phyloP scores from a whole-genome alignment of 495 filamentous ascomycete species.

The Evernia prunastri region DNA sequence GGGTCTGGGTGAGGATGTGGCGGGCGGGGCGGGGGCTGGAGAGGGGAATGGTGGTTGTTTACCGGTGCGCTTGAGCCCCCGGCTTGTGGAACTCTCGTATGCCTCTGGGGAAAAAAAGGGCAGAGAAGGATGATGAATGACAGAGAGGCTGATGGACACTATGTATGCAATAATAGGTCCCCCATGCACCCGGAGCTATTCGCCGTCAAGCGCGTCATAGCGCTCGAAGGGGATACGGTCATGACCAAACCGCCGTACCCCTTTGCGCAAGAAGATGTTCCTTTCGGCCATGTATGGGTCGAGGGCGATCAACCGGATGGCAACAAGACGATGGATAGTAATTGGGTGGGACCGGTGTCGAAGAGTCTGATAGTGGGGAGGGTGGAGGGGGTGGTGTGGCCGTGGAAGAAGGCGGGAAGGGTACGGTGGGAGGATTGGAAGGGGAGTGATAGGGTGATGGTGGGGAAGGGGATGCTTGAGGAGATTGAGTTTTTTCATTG shows the following conservation, averaged over 20 bases:
- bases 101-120: too few species aligned
- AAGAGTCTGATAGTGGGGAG: constrained; percentile 55
- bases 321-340: constrained; percentile 58
- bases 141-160: not conserved
- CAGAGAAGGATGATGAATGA: not conserved
- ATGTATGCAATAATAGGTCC: constrained; percentile 41
- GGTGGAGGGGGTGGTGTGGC: constrained; percentile 57
- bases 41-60: constrained; percentile 51
- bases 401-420: constrained; percentile 44
- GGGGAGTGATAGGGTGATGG: constrained; percentile 37
- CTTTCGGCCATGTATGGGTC: constrained; percentile 70
- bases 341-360: constrained; percentile 64
- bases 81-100: too few species aligned
- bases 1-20: constrained; percentile 46
- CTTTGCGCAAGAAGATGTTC: constrained; percentile 49
- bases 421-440: constrained; percentile 43
- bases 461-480: constrained; percentile 38
- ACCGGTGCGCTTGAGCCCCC: constrained; percentile 33
- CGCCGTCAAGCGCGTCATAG: constrained; percentile 64
- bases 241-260: constrained; percentile 56
- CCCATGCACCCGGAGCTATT: constrained; percentile 54
- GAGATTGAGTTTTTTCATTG: not conserved
- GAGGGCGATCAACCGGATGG: constrained; percentile 58
- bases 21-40: constrained; percentile 33
- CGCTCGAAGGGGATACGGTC: constrained; percentile 62